A percentile compares a stretch with the other conserved stretches of the same genome.
phyloP scores from a whole-genome alignment of 1,284 basidiomycete species.

The Trichosporon sp. region DNA sequence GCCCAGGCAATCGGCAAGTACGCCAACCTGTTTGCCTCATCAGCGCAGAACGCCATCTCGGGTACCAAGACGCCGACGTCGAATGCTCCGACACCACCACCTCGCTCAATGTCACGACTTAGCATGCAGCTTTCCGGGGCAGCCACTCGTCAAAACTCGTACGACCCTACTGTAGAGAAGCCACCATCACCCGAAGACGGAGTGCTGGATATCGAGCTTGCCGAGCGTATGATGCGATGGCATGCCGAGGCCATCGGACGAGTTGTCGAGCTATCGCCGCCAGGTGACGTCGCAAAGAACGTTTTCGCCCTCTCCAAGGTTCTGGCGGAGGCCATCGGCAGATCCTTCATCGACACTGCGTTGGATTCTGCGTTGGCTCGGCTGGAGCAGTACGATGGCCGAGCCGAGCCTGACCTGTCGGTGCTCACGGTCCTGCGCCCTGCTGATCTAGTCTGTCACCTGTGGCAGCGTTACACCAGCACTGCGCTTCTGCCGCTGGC shows the following conservation, averaged over 20 bases:
- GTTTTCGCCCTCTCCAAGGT: slow-evolving; percentile 79
- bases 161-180: neutral
- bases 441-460: slow-evolving; percentile 83
- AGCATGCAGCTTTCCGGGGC: slow-evolving; percentile 12
- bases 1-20: slow-evolving; percentile 58
- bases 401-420: slow-evolving; percentile 73
- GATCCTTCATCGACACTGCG: slow-evolving; percentile 82
- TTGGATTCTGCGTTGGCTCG: slow-evolving; percentile 75
- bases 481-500: slow-evolving; percentile 87
- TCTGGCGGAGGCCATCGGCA: slow-evolving; percentile 80
- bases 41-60: slow-evolving; percentile 26
- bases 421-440: slow-evolving; percentile 62
- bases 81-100: neutral
- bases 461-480: slow-evolving; percentile 95
- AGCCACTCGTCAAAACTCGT: neutral
- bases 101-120: slow-evolving; percentile 6
- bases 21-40: slow-evolving; percentile 57
- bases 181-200: slow-evolving; percentile 65
- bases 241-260: slow-evolving; percentile 91
- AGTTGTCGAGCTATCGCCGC: slow-evolving; percentile 75
- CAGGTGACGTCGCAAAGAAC: slow-evolving; percentile 85
- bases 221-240: slow-evolving; percentile 88
- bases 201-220: slow-evolving; percentile 63
- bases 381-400: slow-evolving; percentile 67
- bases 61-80: slow-evolving; percentile 20